phyloP scores from a whole-genome alignment of 1,284 basidiomycete species.

The Rugiboletus extremiorientalis region DNA sequence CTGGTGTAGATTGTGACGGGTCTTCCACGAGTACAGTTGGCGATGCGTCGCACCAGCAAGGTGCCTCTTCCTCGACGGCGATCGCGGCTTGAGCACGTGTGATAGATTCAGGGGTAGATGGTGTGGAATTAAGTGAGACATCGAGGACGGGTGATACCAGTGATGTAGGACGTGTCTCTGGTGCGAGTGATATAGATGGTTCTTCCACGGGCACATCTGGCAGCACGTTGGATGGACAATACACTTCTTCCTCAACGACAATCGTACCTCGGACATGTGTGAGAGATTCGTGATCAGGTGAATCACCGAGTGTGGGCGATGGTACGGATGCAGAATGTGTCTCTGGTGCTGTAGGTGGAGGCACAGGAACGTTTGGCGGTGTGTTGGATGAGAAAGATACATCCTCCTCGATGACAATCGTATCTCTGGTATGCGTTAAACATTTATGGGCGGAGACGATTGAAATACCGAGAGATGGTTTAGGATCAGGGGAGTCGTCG shows the following conservation, averaged over 20 bases:
- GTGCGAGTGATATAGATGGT: background rate
- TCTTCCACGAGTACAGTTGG: background rate
- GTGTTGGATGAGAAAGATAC: background rate
- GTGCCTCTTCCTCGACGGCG: background rate
- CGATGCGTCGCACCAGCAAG: background rate
- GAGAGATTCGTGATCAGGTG: background rate
- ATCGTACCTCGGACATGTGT: background rate
- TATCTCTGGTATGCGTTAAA: background rate
- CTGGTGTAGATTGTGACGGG: background rate
- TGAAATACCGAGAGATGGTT: constrained; percentile 5
- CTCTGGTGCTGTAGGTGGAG: background rate
- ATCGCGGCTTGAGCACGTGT: background rate
- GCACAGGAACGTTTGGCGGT: background rate
- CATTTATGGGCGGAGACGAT: too few relatives aligned
- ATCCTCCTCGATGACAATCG: constrained; percentile 1
- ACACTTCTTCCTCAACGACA: background rate
- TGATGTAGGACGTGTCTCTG: background rate
- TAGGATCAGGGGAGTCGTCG: background rate
- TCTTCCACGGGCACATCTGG: background rate
- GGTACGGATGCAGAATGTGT: background rate
- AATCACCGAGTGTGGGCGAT: too few relatives aligned
- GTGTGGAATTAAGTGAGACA: too few relatives aligned
- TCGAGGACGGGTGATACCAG: too few relatives aligned
- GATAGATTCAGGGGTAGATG: background rate
- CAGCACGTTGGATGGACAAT: background rate